Evolutionary conservation across 1,284 basidiomycete species (phyloP), one percentile per base, ranked within the genome.

Genomic region (Mixia osmundae): DNA sequence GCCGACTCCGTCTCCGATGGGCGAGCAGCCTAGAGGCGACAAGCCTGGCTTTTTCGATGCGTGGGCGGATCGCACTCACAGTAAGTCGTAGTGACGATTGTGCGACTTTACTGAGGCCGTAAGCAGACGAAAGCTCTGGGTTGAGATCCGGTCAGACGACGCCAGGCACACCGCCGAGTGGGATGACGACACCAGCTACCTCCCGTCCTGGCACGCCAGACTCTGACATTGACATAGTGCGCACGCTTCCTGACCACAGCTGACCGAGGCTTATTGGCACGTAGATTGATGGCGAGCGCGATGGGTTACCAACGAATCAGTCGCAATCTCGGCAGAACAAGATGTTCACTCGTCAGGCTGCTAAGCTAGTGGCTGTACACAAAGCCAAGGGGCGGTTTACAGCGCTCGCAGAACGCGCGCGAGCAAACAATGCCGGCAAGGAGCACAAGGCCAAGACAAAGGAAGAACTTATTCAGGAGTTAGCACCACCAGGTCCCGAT

Each of bases 301-400:
- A 43, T 31, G 41, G 41, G 8, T 28, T 43, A n/a, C 41, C 41
- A 12, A 31, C 33, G 25, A 23, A 33, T 19, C n/a, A n/a, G n/a
- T n/a, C n/a, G n/a, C n/a, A n/a, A n/a, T n/a, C n/a, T n/a, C n/a
- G n/a, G n/a, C 30, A 38, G 7, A 23, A 15, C 4, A 37, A 32
- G 20, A 23, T 38, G 3, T 39, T 43, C 32, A 33, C 28, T 1
- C 21, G 31, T 2, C 38, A 43, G 35, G 41, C 41, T 20, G 38
- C 34, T 18, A 39, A 39, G 24, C 32, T 43, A 5, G 37, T 43
- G 5, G 38, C 37, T 11, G 32, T 35, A 3, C 41, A 43, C 26
- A 39, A 39, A 24, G 41, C 41, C 14, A 43, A 43, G 24, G 36
- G 35, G 3, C 27, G 32, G 16, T 43, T 42, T 23, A 23, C 30